Base-by-base conservation (phyloP, 306 rosid genomes). In the Prinsepia uniflora region DNA sequence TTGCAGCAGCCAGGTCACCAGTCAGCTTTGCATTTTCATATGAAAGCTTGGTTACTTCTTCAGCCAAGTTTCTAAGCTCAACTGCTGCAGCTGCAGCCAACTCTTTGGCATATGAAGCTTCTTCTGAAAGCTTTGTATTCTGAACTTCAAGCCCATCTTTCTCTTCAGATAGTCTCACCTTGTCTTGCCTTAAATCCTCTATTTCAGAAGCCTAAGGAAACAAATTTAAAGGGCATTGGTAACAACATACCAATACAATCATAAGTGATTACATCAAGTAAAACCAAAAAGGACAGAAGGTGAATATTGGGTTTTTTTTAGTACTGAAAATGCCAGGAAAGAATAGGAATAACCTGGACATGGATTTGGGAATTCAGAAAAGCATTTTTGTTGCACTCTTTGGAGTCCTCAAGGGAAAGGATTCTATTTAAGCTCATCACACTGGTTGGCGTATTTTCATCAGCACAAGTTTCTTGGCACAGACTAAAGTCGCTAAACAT, bases 81-180 rank as follows among this genome's bases (percentile, higher is more conserved):
- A 84, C 80, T 61, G 91, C 96, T 56, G 97, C 93, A 76, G 96
- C 96, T 41, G 94, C 76, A 67, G 97, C 96, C 79, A 92, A 80
- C 86, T 92, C 96, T 81, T 92, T 87, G 36, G 97, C 97, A 76
- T 89, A 89, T 45, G 96, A 87, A 65, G 96, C 90, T 84, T 92
- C 97, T 79, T 89, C 91, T 11, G 88, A 82, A 45, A 92, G 86
- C 78, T 87, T 92, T 76, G 10, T 82, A 72, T 82, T 85, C 78
- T 89, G 90, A 81, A 91, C 84, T 78, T 85, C 90, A 70, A 91
- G 90, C 47, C 91, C 87, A 14, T 87, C 96, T 75, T 82, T 85
- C 76, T 89, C 93, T 84, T 89, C 96, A 49, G 77, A 66, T 75
- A 87, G 77, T 62, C 80, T 75, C 82, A 89, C 87, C 55, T 83